Conservation (phyloP, 176 grass and related monocot species). For the Oryza brachyantha region DNA sequence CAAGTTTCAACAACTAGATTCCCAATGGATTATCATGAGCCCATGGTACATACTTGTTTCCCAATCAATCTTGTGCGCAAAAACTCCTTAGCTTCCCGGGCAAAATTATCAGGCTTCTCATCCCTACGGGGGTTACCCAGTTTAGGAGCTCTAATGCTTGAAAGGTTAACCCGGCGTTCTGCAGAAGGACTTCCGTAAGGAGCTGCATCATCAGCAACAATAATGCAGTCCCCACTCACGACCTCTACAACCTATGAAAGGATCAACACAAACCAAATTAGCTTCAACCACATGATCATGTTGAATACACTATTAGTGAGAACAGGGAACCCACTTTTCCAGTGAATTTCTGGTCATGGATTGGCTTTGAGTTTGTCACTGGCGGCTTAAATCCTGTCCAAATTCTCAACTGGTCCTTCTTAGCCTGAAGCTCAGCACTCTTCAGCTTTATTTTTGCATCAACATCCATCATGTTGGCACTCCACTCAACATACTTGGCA, state of each 20-base stretch:
- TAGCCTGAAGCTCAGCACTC: slow-evolving; percentile 84
- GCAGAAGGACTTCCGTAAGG: slow-evolving; percentile 77
- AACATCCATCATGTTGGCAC: slow-evolving; percentile 95
- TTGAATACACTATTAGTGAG: not conserved
- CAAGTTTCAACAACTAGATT: not conserved
- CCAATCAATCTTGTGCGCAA: slow-evolving; percentile 87
- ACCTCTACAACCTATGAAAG: slow-evolving; percentile 88
- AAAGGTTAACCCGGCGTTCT: slow-evolving; percentile 84
- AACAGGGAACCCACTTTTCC: slow-evolving; percentile 58
- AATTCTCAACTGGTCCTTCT: slow-evolving; percentile 84
- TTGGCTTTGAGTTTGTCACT: slow-evolving; percentile 79
- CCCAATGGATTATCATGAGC: not conserved
- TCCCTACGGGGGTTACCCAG: slow-evolving; percentile 78
- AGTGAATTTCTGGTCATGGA: slow-evolving; percentile 91
- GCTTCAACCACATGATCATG: slow-evolving; percentile 3
- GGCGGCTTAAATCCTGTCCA: slow-evolving; percentile 87
- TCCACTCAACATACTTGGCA: slow-evolving; percentile 99
- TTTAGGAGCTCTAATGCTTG: slow-evolving; percentile 89
- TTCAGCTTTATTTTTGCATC: slow-evolving; percentile 87
- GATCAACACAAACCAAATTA: slow-evolving; percentile 26
- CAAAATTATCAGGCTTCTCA: slow-evolving; percentile 59
- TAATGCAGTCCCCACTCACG: slow-evolving; percentile 92
- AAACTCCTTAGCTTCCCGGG: slow-evolving; percentile 91
- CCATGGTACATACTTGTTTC: slow-evolving; percentile 57
- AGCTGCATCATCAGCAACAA: slow-evolving; percentile 82